These are phyloP conservation scores for Botryobasidium botryosum DNA, from an alignment of 768 basidiomycete genomes.

Conservation along the genomic window DNA sequence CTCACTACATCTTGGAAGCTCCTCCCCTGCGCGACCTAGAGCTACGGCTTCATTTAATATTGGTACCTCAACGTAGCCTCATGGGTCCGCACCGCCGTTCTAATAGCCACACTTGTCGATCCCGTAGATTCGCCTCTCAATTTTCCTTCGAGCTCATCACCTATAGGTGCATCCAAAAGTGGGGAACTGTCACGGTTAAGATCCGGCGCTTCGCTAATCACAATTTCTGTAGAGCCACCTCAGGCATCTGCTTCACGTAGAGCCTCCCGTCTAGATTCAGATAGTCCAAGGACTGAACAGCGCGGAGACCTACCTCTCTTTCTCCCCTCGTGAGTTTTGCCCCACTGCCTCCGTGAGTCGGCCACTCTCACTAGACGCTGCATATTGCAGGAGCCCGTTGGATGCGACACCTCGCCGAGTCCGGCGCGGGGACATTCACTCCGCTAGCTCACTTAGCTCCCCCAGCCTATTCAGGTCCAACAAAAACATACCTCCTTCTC, in stretches of 20 bases:
- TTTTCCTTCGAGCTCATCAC: no score
- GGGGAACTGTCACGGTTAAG: no score
- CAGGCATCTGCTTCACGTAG: background rate
- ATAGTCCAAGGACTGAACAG: background rate
- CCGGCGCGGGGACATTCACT: slow-evolving; percentile 77
- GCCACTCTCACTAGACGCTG: background rate
- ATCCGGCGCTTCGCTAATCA: no score
- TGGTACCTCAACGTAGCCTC: no score
- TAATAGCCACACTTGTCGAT: no score
- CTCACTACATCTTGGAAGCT: no score
- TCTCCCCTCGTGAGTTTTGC: background rate
- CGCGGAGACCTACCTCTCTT: background rate
- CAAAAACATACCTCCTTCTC: slow-evolving; percentile 37
- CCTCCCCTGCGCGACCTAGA: no score
- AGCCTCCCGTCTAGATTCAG: slow-evolving; percentile 12
- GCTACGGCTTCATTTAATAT: no score
- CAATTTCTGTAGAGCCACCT: background rate
- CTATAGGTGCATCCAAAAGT: no score
- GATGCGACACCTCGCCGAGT: slow-evolving; percentile 48
- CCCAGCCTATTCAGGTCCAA: slow-evolving; percentile 25
- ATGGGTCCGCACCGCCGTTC: no score
- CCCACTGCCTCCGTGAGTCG: background rate
- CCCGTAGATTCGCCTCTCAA: no score
- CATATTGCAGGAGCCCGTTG: slow-evolving; percentile 15
- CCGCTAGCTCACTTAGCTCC: slow-evolving; percentile 29